Conservation (phyloP, 345 rosid genomes). For the Salix arbutifolia region DNA sequence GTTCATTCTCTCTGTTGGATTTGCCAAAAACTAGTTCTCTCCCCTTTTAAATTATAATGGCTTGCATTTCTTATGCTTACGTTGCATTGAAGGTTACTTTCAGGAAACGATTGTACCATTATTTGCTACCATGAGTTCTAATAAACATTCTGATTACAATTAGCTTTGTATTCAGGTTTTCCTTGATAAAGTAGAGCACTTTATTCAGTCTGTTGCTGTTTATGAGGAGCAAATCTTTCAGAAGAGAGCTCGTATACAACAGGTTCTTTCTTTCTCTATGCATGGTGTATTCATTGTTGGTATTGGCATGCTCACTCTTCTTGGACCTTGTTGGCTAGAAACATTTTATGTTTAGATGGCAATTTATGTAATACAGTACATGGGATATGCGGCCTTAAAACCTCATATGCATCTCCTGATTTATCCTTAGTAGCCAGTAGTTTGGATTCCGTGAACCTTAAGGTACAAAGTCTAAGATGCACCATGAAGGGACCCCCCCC, state of each 20-base stretch:
- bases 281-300: neutral
- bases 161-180: conserved; percentile 46
- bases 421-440: neutral
- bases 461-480: neutral
- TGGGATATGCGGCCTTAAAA: neutral
- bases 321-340: neutral
- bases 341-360: neutral
- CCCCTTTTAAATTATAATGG: neutral
- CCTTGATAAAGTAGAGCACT: conserved; percentile 82
- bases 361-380: neutral
- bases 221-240: conserved; percentile 94
- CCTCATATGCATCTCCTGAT: neutral
- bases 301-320: neutral
- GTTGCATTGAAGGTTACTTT: neutral
- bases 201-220: conserved; percentile 76
- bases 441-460: neutral
- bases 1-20: neutral
- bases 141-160: neutral
- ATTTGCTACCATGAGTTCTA: neutral
- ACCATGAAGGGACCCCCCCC: no score
- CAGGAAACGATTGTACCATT: neutral
- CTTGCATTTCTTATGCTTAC: neutral
- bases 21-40: neutral
- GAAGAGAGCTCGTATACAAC: conserved; percentile 87
- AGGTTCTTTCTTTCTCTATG: conserved; percentile 34